Evolutionary conservation across 2,329 filamentous ascomycete species (phyloP).

Genomic region (Pyrenophora teres): DNA sequence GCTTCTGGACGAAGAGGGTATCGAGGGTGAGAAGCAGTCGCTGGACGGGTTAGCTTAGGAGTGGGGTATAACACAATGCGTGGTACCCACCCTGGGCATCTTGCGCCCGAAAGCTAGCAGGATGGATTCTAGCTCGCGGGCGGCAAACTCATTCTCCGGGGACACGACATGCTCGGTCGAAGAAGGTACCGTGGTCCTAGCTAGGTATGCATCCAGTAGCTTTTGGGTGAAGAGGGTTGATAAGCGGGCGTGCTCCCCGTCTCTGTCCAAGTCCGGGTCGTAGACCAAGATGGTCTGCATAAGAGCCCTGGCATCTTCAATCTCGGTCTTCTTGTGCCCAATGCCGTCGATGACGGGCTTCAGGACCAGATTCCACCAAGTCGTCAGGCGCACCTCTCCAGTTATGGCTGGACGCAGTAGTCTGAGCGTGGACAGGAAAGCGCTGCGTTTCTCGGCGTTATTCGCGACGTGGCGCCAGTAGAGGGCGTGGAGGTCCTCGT

Average conservation of each 20-base stretch:
- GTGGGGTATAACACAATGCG: background rate
- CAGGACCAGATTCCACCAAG: slow-evolving; percentile 73
- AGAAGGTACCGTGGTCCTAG: slow-evolving; percentile 47
- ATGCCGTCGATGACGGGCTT: slow-evolving; percentile 62
- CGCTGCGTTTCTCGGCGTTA: slow-evolving; percentile 61
- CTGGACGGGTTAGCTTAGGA: slow-evolving; percentile 45
- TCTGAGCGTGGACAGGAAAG: slow-evolving; percentile 72
- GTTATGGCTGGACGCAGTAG: slow-evolving; percentile 67
- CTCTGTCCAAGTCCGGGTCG: slow-evolving; percentile 62
- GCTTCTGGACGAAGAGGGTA: slow-evolving; percentile 66
- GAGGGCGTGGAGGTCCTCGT: slow-evolving; percentile 71
- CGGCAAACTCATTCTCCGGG: slow-evolving; percentile 53
- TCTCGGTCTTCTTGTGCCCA: slow-evolving; percentile 65
- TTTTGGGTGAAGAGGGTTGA: slow-evolving; percentile 62
- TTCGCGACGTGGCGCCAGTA: slow-evolving; percentile 68
- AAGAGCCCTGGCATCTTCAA: slow-evolving; percentile 68
- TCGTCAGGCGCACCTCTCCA: slow-evolving; percentile 64
- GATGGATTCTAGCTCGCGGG: slow-evolving; percentile 59
- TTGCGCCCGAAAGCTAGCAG: slow-evolving; percentile 65
- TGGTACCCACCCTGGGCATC: slow-evolving; percentile 61
- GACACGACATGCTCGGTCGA: slow-evolving; percentile 47
- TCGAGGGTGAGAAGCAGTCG: slow-evolving; percentile 70
- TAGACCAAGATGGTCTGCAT: slow-evolving; percentile 67
- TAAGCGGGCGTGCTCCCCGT: slow-evolving; percentile 50
- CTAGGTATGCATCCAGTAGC: slow-evolving; percentile 52